Conservation (phyloP, 2,329 filamentous ascomycete species). For the Aspergillus pseudotamarii region DNA sequence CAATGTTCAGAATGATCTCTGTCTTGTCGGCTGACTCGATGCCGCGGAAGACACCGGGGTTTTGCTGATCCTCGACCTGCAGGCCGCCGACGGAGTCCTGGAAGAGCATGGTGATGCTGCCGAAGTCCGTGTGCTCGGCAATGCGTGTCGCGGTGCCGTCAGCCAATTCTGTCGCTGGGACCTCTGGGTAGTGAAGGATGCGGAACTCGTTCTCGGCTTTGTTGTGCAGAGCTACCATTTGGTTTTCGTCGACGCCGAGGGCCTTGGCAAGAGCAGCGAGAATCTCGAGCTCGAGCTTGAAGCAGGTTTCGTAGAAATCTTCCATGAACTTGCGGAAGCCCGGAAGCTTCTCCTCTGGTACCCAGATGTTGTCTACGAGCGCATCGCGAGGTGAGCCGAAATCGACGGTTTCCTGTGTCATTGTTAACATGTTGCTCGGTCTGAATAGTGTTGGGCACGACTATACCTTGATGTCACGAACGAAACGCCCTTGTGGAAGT, state of each 20-base stretch:
- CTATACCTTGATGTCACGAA: not conserved
- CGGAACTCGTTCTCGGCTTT: constrained; percentile 14
- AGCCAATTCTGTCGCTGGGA: constrained; percentile 5
- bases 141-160: constrained; percentile 15
- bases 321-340: not conserved
- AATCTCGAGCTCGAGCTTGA: not conserved
- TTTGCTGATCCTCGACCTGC: constrained; percentile 36
- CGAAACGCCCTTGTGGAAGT: not conserved
- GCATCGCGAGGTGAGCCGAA: not conserved
- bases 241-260: not conserved
- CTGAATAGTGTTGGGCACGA: rapidly evolving
- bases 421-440: rapidly evolving
- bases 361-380: not conserved
- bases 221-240: not conserved
- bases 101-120: constrained; percentile 39
- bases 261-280: not conserved
- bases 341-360: not conserved
- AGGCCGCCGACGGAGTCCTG: constrained; percentile 42
- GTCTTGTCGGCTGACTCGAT: constrained; percentile 8
- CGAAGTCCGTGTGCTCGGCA: constrained; percentile 19
- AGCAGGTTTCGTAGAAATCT: not conserved
- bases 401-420: not conserved
- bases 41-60: constrained; percentile 24
- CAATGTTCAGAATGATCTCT: constrained; percentile 45
- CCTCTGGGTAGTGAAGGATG: constrained; percentile 17